Conservation (phyloP, 148 eudicot species). For the Fallopia convolvulus region DNA sequence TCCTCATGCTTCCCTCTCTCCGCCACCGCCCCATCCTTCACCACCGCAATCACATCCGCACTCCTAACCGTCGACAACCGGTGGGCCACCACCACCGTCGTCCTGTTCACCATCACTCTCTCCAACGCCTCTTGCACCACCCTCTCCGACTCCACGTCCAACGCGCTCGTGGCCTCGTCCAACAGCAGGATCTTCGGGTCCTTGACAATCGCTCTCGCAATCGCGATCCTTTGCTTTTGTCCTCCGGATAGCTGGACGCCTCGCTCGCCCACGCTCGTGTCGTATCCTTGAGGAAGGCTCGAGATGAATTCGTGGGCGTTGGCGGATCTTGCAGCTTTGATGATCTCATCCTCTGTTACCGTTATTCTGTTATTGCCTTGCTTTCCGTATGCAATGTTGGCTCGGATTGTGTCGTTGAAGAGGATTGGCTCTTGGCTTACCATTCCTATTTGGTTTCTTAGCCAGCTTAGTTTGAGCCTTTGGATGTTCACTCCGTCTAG, state of each 20-base stretch:
- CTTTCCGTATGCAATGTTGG: constrained; percentile 77
- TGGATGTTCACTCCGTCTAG: constrained; percentile 52
- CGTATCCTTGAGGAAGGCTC: constrained; percentile 56
- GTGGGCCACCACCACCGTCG: constrained; percentile 80
- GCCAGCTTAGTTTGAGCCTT: constrained; percentile 59
- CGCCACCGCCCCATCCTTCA: constrained; percentile 60
- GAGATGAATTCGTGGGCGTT: constrained; percentile 81
- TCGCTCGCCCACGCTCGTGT: constrained; percentile 67
- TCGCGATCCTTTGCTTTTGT: constrained; percentile 77
- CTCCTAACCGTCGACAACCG: constrained; percentile 50
- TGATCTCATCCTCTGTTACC: constrained; percentile 52
- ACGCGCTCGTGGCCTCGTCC: constrained; percentile 83
- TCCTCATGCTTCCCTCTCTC: constrained; percentile 72
- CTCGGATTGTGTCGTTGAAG: constrained; percentile 67
- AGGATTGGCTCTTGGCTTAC: constrained; percentile 86
- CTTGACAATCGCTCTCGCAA: constrained; percentile 65
- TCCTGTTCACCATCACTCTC: constrained; percentile 55
- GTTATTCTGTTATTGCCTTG: constrained; percentile 21
- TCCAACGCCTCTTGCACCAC: constrained; percentile 84
- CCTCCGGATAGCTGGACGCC: constrained; percentile 85
- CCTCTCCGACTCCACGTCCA: constrained; percentile 70
- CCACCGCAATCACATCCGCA: constrained; percentile 61
- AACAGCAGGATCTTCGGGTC: constrained; percentile 63
- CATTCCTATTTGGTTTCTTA: constrained; percentile 78
- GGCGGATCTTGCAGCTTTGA: constrained; percentile 53